Base-by-base conservation (phyloP, 768 basidiomycete genomes). In the Holtermannia corniformis region DNA sequence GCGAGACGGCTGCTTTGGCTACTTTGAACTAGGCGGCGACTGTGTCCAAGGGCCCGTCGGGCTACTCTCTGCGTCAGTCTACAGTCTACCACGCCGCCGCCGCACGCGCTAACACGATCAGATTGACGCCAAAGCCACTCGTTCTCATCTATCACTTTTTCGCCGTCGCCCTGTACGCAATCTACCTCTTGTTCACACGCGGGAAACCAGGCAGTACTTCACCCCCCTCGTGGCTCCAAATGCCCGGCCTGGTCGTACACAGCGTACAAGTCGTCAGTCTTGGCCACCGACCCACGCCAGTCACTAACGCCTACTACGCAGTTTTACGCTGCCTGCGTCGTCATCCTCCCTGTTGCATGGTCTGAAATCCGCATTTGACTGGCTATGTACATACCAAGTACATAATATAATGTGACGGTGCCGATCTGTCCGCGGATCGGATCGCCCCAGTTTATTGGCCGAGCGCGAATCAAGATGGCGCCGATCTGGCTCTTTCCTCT, bases 61-160 rank as follows among this genome's bases (percentile, higher is more conserved):
- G 7, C 78, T 99, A 3, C 81, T 99, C 11, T 83, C 90, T 14
- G 92, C 82, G 89, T 91, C 64, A 55, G 82, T 75, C 13, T 24
- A 21, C 23, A 14, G 27, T 32, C 40, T 47, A 16, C 25, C 16
- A 20, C 37, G 10, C 26, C 1, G 25, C 14, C 23, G 45, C 41
- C 26, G 20, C 37, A 21, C n/a, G 48, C 22, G 16, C 26, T 48
- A 26, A 41, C 28, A 47, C 53, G 22, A 22, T 4, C 65, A 93
- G 91, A 12, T 79, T 93, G 54, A 77, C 80, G 1, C 84, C 87
- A 4, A 84, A 85, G n/a, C 88, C 91, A 0, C 56, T 80, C 11
- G 75, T 89, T 43, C 81, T 99, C 19, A 81, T 84, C 59, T 81
- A 80, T 65, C 95, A 97, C 76, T 99, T 99, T 75, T 99, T 93